Base-by-base conservation (phyloP, 257 asterid genomes). In the Mitragyna speciosa region DNA sequence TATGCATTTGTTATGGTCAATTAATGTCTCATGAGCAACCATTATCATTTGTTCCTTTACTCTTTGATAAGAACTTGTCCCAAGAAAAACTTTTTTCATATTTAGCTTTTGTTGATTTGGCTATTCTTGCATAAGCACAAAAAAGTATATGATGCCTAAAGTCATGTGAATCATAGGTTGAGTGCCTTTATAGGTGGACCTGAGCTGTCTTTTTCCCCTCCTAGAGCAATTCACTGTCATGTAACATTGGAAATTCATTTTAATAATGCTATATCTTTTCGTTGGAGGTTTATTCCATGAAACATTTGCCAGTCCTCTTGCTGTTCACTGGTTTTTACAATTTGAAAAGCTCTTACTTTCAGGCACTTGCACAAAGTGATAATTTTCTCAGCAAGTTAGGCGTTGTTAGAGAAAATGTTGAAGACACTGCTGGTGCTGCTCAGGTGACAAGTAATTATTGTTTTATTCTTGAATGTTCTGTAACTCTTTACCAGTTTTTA, bases 361-460 rank as follows among this genome's bases (percentile, higher is more conserved):
- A 83, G 86, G 86, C 82, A 61, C 86, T 83, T 63, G 81, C 58
- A 31, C 81, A 69, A 75, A 56, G 86, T 63, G 80, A 83, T 63
- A 30, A 4, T 2, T 69, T 49, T 26, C 78, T 83, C 14, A 83
- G 72, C 73, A 79, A 83, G 58, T 72, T 76, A 66, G 82, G 82
- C 43, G 82, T 80, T 65, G 45, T 72, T 47, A 76, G 81, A 76
- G 83, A 75, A 30, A 71, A 43, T 45, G 72, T 76, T 36, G 74
- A 83, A 54, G 84, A 83, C 47, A 43, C 84, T 31, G 86, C 86
- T 63, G 82, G 75, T 70, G 86, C 82, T 70, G 82, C 84, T 70
- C 81, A 83, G 83, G 22, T 65, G 41, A 16, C 20, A 41, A 77
- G 15, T 68, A 26, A 43, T 47, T 76, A 41, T 66, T 48, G 36